A percentile compares a stretch with the other conserved stretches of the same genome.
These are phyloP conservation scores for Cokeromyces recurvatus DNA, from an alignment of 371 early-diverging fungal genomes.

Conservation along the genomic window DNA sequence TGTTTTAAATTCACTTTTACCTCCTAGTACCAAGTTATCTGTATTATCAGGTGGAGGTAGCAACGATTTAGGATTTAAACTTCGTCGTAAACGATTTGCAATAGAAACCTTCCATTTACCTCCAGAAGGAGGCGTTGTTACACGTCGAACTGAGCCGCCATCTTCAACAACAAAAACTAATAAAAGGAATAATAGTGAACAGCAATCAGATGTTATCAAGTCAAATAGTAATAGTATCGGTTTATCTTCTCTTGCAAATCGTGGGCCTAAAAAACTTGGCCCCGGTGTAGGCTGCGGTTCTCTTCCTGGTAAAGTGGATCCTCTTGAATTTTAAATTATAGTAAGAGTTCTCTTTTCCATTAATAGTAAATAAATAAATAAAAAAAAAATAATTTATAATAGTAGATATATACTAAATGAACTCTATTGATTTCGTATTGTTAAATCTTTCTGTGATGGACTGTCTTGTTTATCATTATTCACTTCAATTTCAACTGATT, in stretches of 20 bases:
- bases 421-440: too few relatives aligned
- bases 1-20: slow-evolving; percentile 71
- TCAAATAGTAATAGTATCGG: background rate
- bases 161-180: background rate
- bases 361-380: too few relatives aligned
- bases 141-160: slow-evolving; percentile 54
- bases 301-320: slow-evolving; percentile 37
- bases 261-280: slow-evolving; percentile 17
- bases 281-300: slow-evolving; percentile 44
- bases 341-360: too few relatives aligned
- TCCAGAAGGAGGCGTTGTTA: slow-evolving; percentile 81
- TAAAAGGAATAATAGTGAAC: background rate
- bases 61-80: slow-evolving; percentile 80
- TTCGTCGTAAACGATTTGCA: slow-evolving; percentile 81
- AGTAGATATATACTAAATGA: too few relatives aligned
- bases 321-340: slow-evolving; percentile 37
- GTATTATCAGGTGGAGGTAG: slow-evolving; percentile 59
- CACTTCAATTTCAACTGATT: too few relatives aligned
- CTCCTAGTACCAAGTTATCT: slow-evolving; percentile 68
- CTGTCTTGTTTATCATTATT: too few relatives aligned
- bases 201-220: too few relatives aligned
- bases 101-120: slow-evolving; percentile 92
- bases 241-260: slow-evolving; percentile 17
- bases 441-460: too few relatives aligned
- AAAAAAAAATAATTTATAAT: too few relatives aligned